A percentile compares a stretch with the other conserved stretches of the same genome.
phyloP scores from a whole-genome alignment of 2,329 filamentous ascomycete genomes.

The Chaetomiaceae sp. region DNA sequence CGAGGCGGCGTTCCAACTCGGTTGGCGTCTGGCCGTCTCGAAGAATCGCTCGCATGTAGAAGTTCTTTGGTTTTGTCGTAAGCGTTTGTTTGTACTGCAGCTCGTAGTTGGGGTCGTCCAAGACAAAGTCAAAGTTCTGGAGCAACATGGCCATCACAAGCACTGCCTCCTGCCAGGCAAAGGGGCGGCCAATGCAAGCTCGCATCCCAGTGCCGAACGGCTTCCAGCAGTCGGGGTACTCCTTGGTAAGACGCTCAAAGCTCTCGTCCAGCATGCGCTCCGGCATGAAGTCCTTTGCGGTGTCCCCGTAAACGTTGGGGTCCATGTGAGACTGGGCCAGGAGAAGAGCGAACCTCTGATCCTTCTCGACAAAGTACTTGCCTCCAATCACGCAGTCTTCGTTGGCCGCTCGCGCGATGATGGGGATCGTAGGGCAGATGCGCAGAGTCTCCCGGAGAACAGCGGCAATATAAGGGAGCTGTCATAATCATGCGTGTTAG shows the following conservation, averaged over 20 bases:
- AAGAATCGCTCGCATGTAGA: constrained; percentile 57
- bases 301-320: constrained; percentile 59
- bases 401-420: constrained; percentile 50
- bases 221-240: constrained; percentile 63
- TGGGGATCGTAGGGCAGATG: constrained; percentile 56
- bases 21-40: constrained; percentile 55
- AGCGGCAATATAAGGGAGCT: constrained; percentile 57
- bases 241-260: constrained; percentile 56
- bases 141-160: constrained; percentile 59
- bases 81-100: constrained; percentile 53
- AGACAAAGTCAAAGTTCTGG: constrained; percentile 66
- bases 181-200: constrained; percentile 67
- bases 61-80: constrained; percentile 60
- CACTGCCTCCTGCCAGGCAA: constrained; percentile 70
- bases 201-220: constrained; percentile 59
- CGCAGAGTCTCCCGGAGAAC: constrained; percentile 63
- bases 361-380: constrained; percentile 55
- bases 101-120: constrained; percentile 57
- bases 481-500: neutral
- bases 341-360: constrained; percentile 46
- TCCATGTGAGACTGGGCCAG: constrained; percentile 57
- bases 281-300: constrained; percentile 62
- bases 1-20: constrained; percentile 43
- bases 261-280: constrained; percentile 68
- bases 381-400: constrained; percentile 55